These are phyloP conservation scores for Pseudogymnoascus sp. DNA, from an alignment of 2,329 filamentous ascomycete genomes.

Conservation along the genomic window DNA sequence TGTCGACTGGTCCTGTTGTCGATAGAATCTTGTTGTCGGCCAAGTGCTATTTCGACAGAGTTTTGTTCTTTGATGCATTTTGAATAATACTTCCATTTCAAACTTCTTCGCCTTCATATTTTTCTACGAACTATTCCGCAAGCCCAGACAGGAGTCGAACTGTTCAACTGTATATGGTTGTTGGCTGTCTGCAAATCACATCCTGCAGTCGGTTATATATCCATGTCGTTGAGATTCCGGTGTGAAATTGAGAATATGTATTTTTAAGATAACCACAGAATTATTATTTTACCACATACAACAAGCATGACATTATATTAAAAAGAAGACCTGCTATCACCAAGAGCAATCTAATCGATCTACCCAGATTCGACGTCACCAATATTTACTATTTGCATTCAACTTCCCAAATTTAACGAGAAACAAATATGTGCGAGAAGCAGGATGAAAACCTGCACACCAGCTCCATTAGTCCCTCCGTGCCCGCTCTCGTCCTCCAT, in stretches of 20 bases:
- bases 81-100: too few species aligned
- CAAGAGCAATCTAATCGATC: neutral
- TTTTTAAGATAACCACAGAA: neutral
- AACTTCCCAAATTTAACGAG: neutral
- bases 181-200: too few species aligned
- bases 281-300: neutral
- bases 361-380: neutral
- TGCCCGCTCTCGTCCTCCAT: neutral
- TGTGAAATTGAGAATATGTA: neutral
- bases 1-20: neutral
- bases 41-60: neutral
- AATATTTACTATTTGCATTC: neutral
- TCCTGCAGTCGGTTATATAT: too few species aligned
- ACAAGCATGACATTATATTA: neutral
- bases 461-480: neutral
- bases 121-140: too few species aligned
- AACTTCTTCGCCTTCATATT: too few species aligned
- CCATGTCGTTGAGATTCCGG: neutral
- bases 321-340: neutral
- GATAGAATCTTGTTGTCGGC: neutral
- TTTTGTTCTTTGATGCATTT: neutral
- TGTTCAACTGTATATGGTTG: too few species aligned
- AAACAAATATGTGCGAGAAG: neutral
- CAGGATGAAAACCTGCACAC: neutral
- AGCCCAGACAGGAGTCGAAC: too few species aligned